Conservation (phyloP, 2,329 filamentous ascomycete species). For the Diaporthe vexans region DNA sequence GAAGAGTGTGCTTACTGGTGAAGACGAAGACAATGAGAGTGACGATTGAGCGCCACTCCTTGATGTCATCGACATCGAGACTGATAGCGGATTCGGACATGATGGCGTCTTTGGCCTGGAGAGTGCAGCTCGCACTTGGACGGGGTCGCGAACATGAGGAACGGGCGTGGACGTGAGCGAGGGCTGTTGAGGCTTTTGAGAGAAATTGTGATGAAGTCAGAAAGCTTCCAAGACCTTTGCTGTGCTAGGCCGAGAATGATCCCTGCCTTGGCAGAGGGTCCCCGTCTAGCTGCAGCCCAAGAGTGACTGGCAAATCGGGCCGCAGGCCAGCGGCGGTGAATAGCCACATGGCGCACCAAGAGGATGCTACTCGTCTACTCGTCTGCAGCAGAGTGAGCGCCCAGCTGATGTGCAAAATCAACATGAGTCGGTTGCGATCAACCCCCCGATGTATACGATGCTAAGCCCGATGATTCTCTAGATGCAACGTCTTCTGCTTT, state of each 20-base stretch:
- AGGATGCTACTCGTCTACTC: neutral
- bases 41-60: conserved; percentile 77
- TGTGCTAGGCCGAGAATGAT: neutral
- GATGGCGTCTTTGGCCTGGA: conserved; percentile 23
- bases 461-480: conserved; percentile 18
- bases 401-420: neutral
- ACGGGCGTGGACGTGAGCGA: neutral
- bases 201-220: neutral
- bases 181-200: conserved; percentile 25
- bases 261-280: conserved; percentile 14
- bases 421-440: too few species aligned
- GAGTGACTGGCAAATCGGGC: neutral
- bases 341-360: conserved; percentile 2
- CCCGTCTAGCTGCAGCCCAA: conserved; percentile 9
- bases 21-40: conserved; percentile 78
- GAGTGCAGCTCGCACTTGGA: conserved; percentile 4
- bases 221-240: neutral
- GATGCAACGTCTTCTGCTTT: conserved; percentile 18
- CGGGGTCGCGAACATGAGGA: conserved; percentile 14
- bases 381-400: neutral
- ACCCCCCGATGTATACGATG: neutral
- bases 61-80: conserved; percentile 69
- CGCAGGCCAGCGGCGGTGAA: conserved; percentile 28
- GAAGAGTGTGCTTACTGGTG: conserved; percentile 71
- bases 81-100: conserved; percentile 43